These are phyloP conservation scores for Leccinum insolens DNA, from an alignment of 1,284 basidiomycete genomes.

Conservation along the genomic window DNA sequence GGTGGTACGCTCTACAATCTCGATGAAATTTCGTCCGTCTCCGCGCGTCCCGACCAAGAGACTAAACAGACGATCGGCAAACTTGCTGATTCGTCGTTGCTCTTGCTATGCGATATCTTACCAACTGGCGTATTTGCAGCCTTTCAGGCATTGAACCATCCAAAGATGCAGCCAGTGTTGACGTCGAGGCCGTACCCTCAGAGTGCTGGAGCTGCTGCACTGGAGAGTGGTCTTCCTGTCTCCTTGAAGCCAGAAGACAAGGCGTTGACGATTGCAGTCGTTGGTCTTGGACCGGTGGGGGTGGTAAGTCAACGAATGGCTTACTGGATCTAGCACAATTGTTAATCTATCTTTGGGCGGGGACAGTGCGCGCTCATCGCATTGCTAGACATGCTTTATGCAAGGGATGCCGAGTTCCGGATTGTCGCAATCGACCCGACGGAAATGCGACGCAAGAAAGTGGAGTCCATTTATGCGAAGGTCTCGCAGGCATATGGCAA, in stretches of 20 bases:
- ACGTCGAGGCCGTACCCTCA: conserved; percentile 61
- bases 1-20: conserved; percentile 80
- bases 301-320: conserved; percentile 43
- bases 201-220: conserved; percentile 36
- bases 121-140: conserved; percentile 81
- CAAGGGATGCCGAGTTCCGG: conserved; percentile 47
- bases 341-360: conserved; percentile 3
- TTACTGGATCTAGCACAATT: background rate
- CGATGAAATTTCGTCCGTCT: conserved; percentile 44
- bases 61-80: conserved; percentile 40
- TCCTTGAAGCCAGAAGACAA: conserved; percentile 47
- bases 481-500: conserved; percentile 49
- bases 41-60: conserved; percentile 33
- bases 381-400: conserved; percentile 62
- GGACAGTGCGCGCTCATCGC: conserved; percentile 60
- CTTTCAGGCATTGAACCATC: conserved; percentile 70
- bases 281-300: conserved; percentile 80
- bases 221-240: conserved; percentile 16
- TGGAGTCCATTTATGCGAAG: conserved; percentile 53
- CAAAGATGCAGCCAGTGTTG: conserved; percentile 63
- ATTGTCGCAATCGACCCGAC: conserved; percentile 68
- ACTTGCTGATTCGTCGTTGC: conserved; percentile 61
- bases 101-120: conserved; percentile 81
- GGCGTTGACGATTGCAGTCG: conserved; percentile 59
- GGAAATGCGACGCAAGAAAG: conserved; percentile 56